Evolutionary conservation across 768 basidiomycete species (phyloP), one percentile per base, ranked within the genome.

Genomic region (Xerocomus potaroensis): DNA sequence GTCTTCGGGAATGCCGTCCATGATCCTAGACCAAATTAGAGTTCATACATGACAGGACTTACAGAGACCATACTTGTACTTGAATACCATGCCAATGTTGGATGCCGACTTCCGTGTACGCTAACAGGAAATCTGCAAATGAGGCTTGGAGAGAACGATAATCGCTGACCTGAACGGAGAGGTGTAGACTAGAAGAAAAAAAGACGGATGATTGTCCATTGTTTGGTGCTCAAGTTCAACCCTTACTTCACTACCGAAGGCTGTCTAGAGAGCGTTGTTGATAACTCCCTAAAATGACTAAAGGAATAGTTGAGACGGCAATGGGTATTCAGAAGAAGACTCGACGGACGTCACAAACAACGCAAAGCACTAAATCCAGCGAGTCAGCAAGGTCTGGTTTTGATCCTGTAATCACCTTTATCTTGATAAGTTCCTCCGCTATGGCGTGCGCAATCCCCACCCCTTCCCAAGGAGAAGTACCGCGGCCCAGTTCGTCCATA

Each of bases 401-500:
- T 15, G 27, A 46, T 31, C 37, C 34, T 34, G 31, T 19, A 52
- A 72, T 32, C 26, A 87, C 93, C 72, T 87, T 88, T 38, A 77
- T 69, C 41, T 69, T 71, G 55, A 97, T 83, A 45, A 83, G 77
- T 60, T 69, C 87, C 69, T 84, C 91, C 14, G 79, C 88, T 56
- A 91, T 87, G 12, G 90, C 88, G 66, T 90, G 83, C 1, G 87
- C 81, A 48, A 92, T 87, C 4, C 88, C 90, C 14, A 87, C 69
- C 9, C 79, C 95, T 68, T 87, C 95, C 26, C 72, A 68, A 0
- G 93, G 84, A 3, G 89, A 86, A 2, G 95, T 98, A 1, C 95
- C 95, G 26, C 93, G 77, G 0, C 95, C 95, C 6, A 98, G 74
- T 64, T 99, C 96, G 61, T 99, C 96, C 12, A 98, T 78, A 8